Conservation (phyloP, 208 protist species). For the Leptomonas pyrrhocoris region DNA sequence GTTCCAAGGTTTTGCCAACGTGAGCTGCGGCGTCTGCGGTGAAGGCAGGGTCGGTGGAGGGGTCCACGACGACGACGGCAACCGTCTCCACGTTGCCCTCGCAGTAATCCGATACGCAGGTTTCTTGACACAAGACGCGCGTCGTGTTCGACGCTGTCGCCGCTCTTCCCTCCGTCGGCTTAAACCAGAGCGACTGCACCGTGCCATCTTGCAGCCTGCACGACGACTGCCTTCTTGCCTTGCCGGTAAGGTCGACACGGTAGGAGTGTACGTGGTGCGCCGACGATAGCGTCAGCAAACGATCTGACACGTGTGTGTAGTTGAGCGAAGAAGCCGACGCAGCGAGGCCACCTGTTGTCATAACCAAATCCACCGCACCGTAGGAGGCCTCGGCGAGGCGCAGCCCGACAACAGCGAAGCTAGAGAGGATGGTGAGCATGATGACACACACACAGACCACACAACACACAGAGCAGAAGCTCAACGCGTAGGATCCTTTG, state of each 20-base stretch:
- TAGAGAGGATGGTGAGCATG: constrained; percentile 63
- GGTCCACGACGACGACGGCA: constrained; percentile 7
- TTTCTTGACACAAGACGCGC: constrained; percentile 14
- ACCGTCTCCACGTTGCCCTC: not conserved
- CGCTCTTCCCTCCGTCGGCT: not conserved
- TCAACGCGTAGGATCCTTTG: constrained; percentile 53
- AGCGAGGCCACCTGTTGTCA: constrained; percentile 43
- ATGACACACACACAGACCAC: constrained; percentile 66
- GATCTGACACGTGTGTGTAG: constrained; percentile 15
- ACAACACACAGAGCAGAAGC: constrained; percentile 63
- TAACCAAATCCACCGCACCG: constrained; percentile 52
- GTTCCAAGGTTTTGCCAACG: not conserved
- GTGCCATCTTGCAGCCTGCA: constrained; percentile 9
- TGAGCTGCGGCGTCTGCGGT: not conserved
- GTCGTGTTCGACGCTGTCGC: not conserved
- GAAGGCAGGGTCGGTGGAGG: constrained; percentile 3
- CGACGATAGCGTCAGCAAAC: not conserved
- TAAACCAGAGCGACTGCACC: constrained; percentile 18
- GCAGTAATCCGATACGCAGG: constrained; percentile 20
- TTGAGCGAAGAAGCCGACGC: constrained; percentile 42
- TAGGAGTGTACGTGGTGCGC: constrained; percentile 12
- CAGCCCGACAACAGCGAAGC: constrained; percentile 69
- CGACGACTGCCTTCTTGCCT: not conserved
- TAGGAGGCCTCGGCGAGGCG: constrained; percentile 48
- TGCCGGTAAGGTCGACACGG: constrained; percentile 9